These are phyloP conservation scores for Theileria parva DNA, from an alignment of 169 alveolate genomes.

Conservation along the genomic window DNA sequence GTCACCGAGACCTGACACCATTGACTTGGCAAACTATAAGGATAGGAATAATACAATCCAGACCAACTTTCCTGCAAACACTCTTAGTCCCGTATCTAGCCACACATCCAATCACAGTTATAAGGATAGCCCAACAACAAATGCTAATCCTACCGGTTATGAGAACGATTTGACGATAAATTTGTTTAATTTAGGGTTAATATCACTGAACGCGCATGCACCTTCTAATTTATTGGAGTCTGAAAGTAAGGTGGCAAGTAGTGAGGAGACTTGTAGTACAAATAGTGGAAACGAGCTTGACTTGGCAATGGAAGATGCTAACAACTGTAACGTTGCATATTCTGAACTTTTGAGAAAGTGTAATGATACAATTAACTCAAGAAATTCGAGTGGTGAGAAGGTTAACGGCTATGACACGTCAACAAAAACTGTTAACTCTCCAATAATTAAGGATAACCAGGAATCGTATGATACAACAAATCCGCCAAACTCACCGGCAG, in stretches of 20 bases:
- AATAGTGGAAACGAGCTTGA: background rate
- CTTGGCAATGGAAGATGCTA: background rate
- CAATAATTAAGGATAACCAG: background rate
- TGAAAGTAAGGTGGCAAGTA: background rate
- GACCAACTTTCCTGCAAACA: background rate
- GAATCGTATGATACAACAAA: background rate
- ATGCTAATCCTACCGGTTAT: no score
- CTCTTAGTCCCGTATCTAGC: background rate
- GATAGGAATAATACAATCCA: background rate
- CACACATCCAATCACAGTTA: background rate
- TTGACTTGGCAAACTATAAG: background rate
- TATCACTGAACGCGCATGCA: background rate
- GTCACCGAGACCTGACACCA: background rate
- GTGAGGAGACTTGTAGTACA: background rate
- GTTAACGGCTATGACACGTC: background rate
- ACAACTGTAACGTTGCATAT: background rate
- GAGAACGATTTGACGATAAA: background rate
- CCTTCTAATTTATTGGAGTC: background rate
- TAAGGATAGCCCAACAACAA: background rate
- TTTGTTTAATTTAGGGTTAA: conserved; percentile 2
- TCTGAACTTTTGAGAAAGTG: background rate
- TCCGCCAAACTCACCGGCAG: background rate
- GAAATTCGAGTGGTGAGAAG: background rate
- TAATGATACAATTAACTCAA: background rate
- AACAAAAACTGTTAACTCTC: background rate